Evolutionary conservation across 345 rosid species (phyloP), one percentile per base, ranked within the genome.

Genomic region (Turritis glabra): DNA sequence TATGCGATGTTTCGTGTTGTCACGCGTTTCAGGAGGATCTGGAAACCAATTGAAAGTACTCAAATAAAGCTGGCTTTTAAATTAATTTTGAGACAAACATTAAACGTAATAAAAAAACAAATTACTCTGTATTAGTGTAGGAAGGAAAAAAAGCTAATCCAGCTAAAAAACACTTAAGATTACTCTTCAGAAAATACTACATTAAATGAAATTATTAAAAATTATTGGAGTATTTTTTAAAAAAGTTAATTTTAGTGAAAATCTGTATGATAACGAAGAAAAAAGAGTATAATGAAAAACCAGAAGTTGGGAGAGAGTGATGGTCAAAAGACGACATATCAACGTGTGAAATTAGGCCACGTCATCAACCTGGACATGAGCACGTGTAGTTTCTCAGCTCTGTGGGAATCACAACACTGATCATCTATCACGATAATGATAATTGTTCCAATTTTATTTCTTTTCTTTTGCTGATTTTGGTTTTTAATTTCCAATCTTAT

Each of bases 311-410:
- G 77, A 78, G 58, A 29, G 71, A 26, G 59, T 47, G 67, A 74
- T 56, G 82, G 75, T 52, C 53, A 46, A 60, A 54, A 75, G 70
- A 61, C 69, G 64, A 53, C 72, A 57, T 17, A 61, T 80, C 75
- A 41, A 78, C 79, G 82, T 67, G 72, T 25, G 80, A 50, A 14
- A 80, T 41, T 69, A 19, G 23, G 53, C 77, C 84, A 79, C 87
- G 86, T 85, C 81, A 80, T 46, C 26, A 76, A 25, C 52, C 32
- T 41, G 77, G 82, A 87, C 89, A 86, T 29, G 55, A 71, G 81
- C 90, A 88, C 90, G 86, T 88, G 89, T 73, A 74, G 72, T 78
- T 73, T 40, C 52, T 74, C 67, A 80, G 81, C 69, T 59, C 2
- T 44, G 63, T 52, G 67, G 84, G 85, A 30, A 75, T 82, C 67